Evolutionary conservation across 116 monocot species (phyloP).

Genomic region (Trichopus zeylanicus): DNA sequence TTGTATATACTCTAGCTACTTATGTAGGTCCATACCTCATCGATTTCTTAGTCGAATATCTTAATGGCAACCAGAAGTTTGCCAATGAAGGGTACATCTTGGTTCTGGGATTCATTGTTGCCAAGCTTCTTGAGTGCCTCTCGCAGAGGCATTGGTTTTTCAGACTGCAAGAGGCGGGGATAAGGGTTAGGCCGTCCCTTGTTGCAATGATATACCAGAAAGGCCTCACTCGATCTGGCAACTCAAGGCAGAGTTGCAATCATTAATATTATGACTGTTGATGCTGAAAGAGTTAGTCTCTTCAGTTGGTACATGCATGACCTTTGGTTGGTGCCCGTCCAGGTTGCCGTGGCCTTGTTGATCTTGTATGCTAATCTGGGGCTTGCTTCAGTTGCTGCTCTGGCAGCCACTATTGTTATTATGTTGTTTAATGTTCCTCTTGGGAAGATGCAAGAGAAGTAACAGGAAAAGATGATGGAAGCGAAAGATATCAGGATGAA

Average conservation of each 20-base stretch:
- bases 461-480: slow-evolving; percentile 66
- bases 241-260: slow-evolving; percentile 38
- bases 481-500: slow-evolving; percentile 73
- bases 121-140: slow-evolving; percentile 55
- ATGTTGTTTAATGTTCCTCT: slow-evolving; percentile 52
- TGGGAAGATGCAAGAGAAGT: slow-evolving; percentile 41
- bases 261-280: slow-evolving; percentile 52
- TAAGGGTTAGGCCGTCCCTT: slow-evolving; percentile 26
- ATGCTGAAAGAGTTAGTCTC: slow-evolving; percentile 35
- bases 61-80: slow-evolving; percentile 24
- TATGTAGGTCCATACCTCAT: slow-evolving; percentile 80
- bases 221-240: slow-evolving; percentile 37
- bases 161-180: slow-evolving; percentile 39
- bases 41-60: slow-evolving; percentile 55
- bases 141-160: slow-evolving; percentile 62
- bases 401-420: slow-evolving; percentile 35
- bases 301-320: slow-evolving; percentile 67
- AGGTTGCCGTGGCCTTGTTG: slow-evolving; percentile 34
- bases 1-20: slow-evolving; percentile 33
- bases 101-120: slow-evolving; percentile 41
- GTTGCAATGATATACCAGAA: slow-evolving; percentile 56
- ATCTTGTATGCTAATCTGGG: slow-evolving; percentile 42
- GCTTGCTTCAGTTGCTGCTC: slow-evolving; percentile 36
- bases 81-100: slow-evolving; percentile 36
- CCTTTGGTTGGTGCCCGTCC: slow-evolving; percentile 52